These are phyloP conservation scores for Porcisia hertigi DNA, from an alignment of 208 protist genomes.

Conservation along the genomic window DNA sequence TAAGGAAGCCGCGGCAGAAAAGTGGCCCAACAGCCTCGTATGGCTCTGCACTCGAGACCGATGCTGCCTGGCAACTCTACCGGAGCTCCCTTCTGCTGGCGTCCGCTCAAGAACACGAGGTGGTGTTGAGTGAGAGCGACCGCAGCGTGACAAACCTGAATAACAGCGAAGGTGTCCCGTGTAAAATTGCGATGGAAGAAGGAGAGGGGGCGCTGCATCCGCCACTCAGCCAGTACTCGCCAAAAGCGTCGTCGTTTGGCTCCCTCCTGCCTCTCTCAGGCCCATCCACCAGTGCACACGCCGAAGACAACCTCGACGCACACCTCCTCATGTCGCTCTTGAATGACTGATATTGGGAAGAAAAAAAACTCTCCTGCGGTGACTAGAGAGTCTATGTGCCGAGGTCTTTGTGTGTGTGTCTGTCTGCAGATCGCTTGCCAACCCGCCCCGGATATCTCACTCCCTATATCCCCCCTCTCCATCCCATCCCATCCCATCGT, in stretches of 20 bases:
- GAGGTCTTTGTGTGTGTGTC: not conserved
- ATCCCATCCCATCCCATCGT: too few relatives aligned
- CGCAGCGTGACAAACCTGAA: not conserved
- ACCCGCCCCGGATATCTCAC: not conserved
- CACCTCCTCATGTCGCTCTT: constrained; percentile 29
- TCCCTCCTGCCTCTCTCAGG: not conserved
- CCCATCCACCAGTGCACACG: constrained; percentile 1
- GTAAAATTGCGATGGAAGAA: not conserved
- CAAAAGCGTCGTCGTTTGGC: not conserved
- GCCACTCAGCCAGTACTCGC: not conserved
- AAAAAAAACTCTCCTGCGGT: not conserved
- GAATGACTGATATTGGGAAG: constrained; percentile 3
- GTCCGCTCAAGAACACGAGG: not conserved
- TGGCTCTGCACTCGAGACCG: constrained; percentile 1
- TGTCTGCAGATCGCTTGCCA: not conserved
- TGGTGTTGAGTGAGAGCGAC: not conserved
- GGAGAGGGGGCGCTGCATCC: not conserved
- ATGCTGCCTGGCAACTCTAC: constrained; percentile 27
- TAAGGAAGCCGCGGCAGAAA: not conserved
- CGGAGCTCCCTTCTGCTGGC: constrained; percentile 8
- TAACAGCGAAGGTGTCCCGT: not conserved
- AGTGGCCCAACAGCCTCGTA: not conserved
- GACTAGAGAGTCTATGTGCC: not conserved
- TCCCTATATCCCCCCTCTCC: too few relatives aligned
- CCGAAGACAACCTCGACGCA: constrained; percentile 26